Base-by-base conservation (phyloP, 441 rosid species). In the Manihot esculenta region DNA sequence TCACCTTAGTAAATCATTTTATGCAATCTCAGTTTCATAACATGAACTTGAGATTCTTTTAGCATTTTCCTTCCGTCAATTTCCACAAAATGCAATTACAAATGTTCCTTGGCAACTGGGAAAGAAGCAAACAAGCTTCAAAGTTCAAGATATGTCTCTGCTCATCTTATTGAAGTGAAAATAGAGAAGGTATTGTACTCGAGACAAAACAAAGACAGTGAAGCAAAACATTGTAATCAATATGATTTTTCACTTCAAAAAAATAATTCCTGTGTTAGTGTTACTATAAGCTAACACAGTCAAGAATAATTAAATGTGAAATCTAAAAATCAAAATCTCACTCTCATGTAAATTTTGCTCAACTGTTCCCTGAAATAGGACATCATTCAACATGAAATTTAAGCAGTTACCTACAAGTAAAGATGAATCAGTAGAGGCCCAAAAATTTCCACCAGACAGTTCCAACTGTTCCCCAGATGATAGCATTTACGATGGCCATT, bases 391-490 rank as follows among this genome's bases (percentile, higher is more conserved):
- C 21, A 54, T 58, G 72, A 66, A 72, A 66, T 56, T 41, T 20
- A 76, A 69, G 42, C 26, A 48, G 5, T 42, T 53, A 72, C 77
- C 79, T 68, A 68, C 74, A 71, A 8, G 61, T 60, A 24, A 71
- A 65, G 30, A 45, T 10, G 27, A 63, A 71, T 87, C 74, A 89
- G 75, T 90, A 94, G 66, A 94, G 94, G 48, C 99, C 98, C 84
- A 94, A 87, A 82, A 89, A 80, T 81, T 94, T 94, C 99, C 97
- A 94, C 99, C 98, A 94, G 84, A 87, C 85, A 57, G 89, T 69
- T 76, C 94, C 97, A 26, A 88, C 94, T 1, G 83, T 91, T 74
- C 83, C 97, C 99, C 99, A 94, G 64, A 89, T 81, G 67, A 76
- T 33, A 42, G 86, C 93, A 65, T 94, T 94, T 45, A 89, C 66